Percentiles rank a stretch among this genome's conserved stretches.
These are phyloP conservation scores for Helichrysum umbraculigerum DNA, from an alignment of 129 eudicot species.

Conservation along the genomic window DNA sequence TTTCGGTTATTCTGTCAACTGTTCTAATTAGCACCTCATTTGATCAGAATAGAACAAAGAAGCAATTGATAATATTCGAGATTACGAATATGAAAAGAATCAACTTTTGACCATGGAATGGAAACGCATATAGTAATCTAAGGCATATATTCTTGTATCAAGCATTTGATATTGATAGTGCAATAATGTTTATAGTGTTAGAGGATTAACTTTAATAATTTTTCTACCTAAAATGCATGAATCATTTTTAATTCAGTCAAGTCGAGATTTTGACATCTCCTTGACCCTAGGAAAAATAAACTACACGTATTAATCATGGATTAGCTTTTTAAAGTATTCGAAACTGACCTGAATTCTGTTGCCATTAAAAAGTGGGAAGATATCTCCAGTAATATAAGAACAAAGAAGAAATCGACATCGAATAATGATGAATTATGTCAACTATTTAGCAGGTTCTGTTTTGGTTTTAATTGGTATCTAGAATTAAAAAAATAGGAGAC, in stretches of 20 bases:
- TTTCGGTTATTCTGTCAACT: background rate
- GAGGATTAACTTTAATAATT: slow-evolving; percentile 18
- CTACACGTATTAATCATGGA: slow-evolving; percentile 28
- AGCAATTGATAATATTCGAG: slow-evolving; percentile 16
- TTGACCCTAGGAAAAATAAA: slow-evolving; percentile 20
- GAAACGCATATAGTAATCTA: slow-evolving; percentile 8
- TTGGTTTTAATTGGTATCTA: background rate
- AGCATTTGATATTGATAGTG: slow-evolving; percentile 12
- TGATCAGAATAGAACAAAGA: slow-evolving; percentile 14
- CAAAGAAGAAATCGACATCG: background rate
- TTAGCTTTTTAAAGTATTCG: slow-evolving; percentile 26
- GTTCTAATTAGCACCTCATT: background rate
- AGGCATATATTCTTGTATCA: slow-evolving; percentile 22
- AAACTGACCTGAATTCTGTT: slow-evolving; percentile 23
- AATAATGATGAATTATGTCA: background rate
- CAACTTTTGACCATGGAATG: slow-evolving; percentile 16
- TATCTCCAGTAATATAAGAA: background rate
- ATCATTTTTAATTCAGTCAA: slow-evolving; percentile 26
- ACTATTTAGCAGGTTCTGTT: background rate
- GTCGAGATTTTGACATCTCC: slow-evolving; percentile 34
- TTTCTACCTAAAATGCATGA: slow-evolving; percentile 26
- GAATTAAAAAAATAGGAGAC: background rate
- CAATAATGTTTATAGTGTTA: slow-evolving; percentile 14
- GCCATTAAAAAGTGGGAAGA: slow-evolving; percentile 13
- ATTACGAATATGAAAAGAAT: slow-evolving; percentile 7